Base-by-base conservation (phyloP, 2,329 filamentous ascomycete genomes). In the Beauveria sp. region DNA sequence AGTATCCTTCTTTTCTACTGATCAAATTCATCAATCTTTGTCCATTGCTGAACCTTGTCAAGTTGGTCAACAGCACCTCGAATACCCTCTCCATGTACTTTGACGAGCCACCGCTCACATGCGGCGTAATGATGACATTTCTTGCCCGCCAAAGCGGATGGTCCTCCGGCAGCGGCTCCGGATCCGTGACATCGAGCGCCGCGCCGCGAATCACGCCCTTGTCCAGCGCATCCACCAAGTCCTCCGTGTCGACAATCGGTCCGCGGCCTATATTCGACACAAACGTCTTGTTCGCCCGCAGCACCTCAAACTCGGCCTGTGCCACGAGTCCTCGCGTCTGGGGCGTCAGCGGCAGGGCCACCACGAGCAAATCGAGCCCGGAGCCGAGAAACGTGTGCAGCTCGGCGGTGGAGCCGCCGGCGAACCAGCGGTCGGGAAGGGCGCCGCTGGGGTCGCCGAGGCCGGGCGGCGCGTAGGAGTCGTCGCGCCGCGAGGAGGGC, bases 131-230 rank as follows among this genome's bases (percentile, higher is more conserved):
- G 57, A 88, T 81, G 18, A 88, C 78, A 71, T 92, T 91, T 63
- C 83, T 82, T 16, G 86, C 77, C 28, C 77, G 80, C 89, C 89
- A 93, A 56, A 93, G 74, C 64, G 83, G 81, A 69, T 89, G 84
- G 5, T 87, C 83, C 2, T 78, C 73, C 0, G 89, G 88, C 64
- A 93, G 71, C 0, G 90, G 90, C 71, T 93, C 90, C 0, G 90
- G 90, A 63, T 93, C 89, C 1, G 89, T 89, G 1, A 93, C 90
- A 70, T 93, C 90, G 46, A 93, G 73, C 1, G 89, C 89, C 0
- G 90, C 90, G 34, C 90, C 90, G 3, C 77, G 69, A 53, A 80
- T 75, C 18, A 70, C 53, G 5, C 70, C 77, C 3, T 64, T 64
- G 45, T 81, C 73, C 12, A 93, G 74, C 0, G 88, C 86, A 1